phyloP scores from a whole-genome alignment of 2,329 filamentous ascomycete species.

The Periconia sp. region DNA sequence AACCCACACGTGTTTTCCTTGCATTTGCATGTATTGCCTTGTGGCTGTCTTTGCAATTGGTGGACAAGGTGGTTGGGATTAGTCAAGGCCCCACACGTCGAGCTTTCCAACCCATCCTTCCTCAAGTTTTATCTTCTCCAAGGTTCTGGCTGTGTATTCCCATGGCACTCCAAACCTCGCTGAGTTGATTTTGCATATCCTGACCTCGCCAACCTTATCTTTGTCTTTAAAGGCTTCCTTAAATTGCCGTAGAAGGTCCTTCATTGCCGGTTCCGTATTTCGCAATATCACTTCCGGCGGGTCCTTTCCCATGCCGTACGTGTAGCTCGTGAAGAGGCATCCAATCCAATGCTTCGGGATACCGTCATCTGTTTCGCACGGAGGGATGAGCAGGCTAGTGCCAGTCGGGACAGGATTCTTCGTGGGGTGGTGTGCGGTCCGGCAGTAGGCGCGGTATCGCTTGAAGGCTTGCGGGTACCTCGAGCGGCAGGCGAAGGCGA shows the following conservation, averaged over 20 bases:
- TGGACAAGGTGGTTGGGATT: no score
- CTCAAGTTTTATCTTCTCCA: constrained; percentile 40
- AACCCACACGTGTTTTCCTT: no score
- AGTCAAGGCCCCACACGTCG: constrained; percentile 32
- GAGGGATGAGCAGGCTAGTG: constrained; percentile 61
- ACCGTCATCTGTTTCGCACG: constrained; percentile 47
- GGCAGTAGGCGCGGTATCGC: constrained; percentile 57
- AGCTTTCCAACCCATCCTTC: constrained; percentile 27
- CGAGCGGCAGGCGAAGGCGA: constrained; percentile 58
- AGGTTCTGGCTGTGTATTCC: constrained; percentile 53
- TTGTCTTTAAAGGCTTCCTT: constrained; percentile 28
- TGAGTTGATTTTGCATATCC: constrained; percentile 64
- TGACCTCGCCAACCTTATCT: constrained; percentile 43
- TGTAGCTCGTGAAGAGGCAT: constrained; percentile 63
- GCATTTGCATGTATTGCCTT: no score
- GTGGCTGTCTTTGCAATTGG: no score
- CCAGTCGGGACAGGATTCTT: constrained; percentile 45
- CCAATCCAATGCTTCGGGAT: constrained; percentile 59
- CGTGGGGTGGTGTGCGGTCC: constrained; percentile 22
- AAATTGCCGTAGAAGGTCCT: constrained; percentile 55
- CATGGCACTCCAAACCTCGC: constrained; percentile 64
- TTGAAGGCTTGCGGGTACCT: constrained; percentile 59
- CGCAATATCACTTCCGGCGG: constrained; percentile 52
- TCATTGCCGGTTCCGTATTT: constrained; percentile 57
- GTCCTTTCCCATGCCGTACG: constrained; percentile 55